These are phyloP conservation scores for Scytalidium lignicola DNA, from an alignment of 2,329 filamentous ascomycete species.

Conservation along the genomic window DNA sequence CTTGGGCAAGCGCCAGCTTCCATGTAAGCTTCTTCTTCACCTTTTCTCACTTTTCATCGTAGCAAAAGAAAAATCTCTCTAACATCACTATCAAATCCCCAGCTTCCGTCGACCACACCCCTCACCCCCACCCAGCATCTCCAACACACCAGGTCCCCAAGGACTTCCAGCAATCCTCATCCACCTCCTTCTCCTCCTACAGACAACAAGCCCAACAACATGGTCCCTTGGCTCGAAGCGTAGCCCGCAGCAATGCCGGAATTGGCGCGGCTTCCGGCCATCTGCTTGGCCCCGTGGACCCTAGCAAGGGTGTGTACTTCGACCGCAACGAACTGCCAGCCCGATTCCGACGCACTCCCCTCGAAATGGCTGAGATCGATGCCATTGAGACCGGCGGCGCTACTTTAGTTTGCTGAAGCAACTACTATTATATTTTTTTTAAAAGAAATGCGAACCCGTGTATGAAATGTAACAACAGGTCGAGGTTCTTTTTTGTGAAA, in stretches of 20 bases:
- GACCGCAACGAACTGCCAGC: conserved; percentile 83
- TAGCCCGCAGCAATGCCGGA: conserved; percentile 9
- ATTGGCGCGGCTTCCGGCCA: conserved; percentile 44
- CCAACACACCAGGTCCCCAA: conserved; percentile 48
- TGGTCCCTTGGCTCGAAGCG: conserved; percentile 42
- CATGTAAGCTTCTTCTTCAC: conserved; percentile 30
- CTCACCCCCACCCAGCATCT: conserved; percentile 51
- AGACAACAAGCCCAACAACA: conserved; percentile 54
- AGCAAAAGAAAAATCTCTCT: too few species aligned
- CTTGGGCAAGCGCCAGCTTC: conserved; percentile 33
- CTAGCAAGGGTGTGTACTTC: conserved; percentile 73
- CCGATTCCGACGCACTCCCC: conserved; percentile 72
- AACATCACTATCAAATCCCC: conserved; percentile 14
- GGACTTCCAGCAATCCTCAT: conserved; percentile 41
- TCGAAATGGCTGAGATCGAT: conserved; percentile 83
- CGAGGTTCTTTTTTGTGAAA: neutral
- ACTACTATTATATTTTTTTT: too few species aligned
- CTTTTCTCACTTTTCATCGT: too few species aligned
- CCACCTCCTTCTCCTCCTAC: conserved; percentile 52
- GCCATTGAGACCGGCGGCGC: conserved; percentile 92
- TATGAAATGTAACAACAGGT: neutral
- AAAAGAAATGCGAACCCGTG: neutral
- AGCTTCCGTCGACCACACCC: conserved; percentile 54
- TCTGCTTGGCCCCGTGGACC: conserved; percentile 65
- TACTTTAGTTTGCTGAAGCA: conserved; percentile 41